A percentile compares a stretch with the other conserved stretches of the same genome.
Conservation (phyloP, 768 basidiomycete species). For the Ramaria sp. region DNA sequence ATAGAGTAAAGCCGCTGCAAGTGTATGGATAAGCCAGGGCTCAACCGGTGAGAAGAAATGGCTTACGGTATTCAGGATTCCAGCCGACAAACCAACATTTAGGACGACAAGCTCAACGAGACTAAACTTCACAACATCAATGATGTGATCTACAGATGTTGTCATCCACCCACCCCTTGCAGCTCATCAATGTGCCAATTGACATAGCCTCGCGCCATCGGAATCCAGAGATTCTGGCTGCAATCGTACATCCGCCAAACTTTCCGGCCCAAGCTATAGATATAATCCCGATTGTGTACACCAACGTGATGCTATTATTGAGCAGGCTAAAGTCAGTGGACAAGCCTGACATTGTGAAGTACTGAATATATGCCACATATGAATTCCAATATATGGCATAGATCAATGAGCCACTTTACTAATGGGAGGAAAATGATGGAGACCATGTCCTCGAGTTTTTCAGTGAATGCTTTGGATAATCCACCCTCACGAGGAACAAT, state of each 20-base stretch:
- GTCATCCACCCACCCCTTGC: conserved; percentile 59
- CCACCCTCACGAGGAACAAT: conserved; percentile 83
- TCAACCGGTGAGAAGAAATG: not conserved
- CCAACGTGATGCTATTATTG: conserved; percentile 84
- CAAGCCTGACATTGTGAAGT: conserved; percentile 88
- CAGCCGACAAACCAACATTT: conserved; percentile 80
- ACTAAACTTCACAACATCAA: conserved; percentile 23
- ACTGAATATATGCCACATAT: conserved; percentile 35
- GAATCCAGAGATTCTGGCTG: conserved; percentile 60
- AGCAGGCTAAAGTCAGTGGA: conserved; percentile 82
- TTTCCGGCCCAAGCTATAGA: conserved; percentile 75
- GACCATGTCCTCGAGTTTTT: conserved; percentile 96
- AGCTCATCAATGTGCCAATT: conserved; percentile 89
- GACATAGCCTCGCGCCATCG: conserved; percentile 70
- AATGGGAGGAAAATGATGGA: conserved; percentile 82
- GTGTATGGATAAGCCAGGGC: not conserved
- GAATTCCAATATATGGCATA: not conserved
- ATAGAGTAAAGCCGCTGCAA: conserved; percentile 72
- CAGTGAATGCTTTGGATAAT: conserved; percentile 77
- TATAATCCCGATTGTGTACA: conserved; percentile 72
- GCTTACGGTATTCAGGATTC: conserved; percentile 52
- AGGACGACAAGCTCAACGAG: conserved; percentile 92
- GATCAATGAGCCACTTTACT: conserved; percentile 28
- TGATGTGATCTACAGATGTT: not conserved
- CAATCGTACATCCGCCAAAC: conserved; percentile 73